Base-by-base conservation (phyloP, 495 filamentous ascomycete species). In the Penicillium atrosanguineum region DNA sequence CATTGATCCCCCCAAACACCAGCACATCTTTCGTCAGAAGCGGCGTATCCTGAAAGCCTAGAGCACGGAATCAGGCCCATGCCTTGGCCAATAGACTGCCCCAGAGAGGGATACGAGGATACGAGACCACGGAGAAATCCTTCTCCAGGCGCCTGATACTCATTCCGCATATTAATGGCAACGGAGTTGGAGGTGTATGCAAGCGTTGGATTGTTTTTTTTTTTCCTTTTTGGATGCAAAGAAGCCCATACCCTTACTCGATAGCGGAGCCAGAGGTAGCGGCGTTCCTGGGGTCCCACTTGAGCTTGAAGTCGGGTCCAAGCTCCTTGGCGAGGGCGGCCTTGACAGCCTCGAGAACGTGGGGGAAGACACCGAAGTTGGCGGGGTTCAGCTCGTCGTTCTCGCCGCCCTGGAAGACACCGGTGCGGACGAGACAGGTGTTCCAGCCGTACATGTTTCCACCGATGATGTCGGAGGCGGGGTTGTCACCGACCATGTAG, bases 401-500 rank as follows among this genome's bases (percentile, higher is more conserved):
- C 15, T 62, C 68, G 36, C 60, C 66, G 55, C 79, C 79, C 63
- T 81, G 79, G 73, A 76, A 83, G 39, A 84, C 80, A 67, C 82
- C 82, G 7, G 82, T 83, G 59, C 81, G 78, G 50, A 84, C 82
- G 37, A 90, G 66, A 72, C 87, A 75, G 65, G 83, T 90, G 73
- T 90, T 90, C 87, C 87, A 90, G 48, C 86, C 85, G 72, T 91
- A 88, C 75, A 86, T 83, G 74, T 90, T 90, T 46, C 87, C 86
- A 57, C 87, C 86, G 59, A 88, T 77, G 66, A 91, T 90, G 64
- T 90, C 87, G 39, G 85, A 88, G 26, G 83, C 84, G 19, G 86
- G 87, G 74, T 90, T 90, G 73, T 91, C 87, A 56, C 87, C 87
- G 44, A 91, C 72, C 87, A 91, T 91, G 80, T 91, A 90, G 65